Evolutionary conservation across 2,329 filamentous ascomycete genomes (phyloP).

Genomic region (Cordyceps fumosorosea): DNA sequence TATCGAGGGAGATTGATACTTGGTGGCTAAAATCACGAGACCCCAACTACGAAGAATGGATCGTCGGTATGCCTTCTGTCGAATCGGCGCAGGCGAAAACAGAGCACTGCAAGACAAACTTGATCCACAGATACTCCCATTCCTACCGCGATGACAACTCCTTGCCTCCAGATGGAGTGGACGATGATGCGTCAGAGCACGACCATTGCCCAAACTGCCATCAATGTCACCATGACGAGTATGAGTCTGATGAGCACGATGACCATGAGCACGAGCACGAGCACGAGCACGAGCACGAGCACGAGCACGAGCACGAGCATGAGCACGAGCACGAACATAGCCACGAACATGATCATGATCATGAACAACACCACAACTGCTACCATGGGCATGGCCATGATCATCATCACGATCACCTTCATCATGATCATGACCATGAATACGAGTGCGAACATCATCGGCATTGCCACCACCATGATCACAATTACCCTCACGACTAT

Average conservation of each 20-base stretch:
- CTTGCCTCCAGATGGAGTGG: slow-evolving; percentile 27
- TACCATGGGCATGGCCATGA: slow-evolving; percentile 19
- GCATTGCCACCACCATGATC: slow-evolving; percentile 26
- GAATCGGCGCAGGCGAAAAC: slow-evolving; percentile 52
- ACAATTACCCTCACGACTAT: slow-evolving; percentile 38
- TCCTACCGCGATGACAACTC: slow-evolving; percentile 38
- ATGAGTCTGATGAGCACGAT: slow-evolving; percentile 44
- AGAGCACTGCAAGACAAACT: slow-evolving; percentile 52
- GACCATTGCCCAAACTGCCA: slow-evolving; percentile 23
- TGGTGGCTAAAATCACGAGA: slow-evolving; percentile 59
- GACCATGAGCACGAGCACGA: slow-evolving; percentile 32
- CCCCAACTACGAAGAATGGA: slow-evolving; percentile 53
- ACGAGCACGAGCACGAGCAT: slow-evolving; percentile 13
- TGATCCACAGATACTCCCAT: slow-evolving; percentile 49
- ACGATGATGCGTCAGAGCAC: slow-evolving; percentile 33
- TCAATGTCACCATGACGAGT: slow-evolving; percentile 27
- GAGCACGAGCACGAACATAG: slow-evolving; percentile 18
- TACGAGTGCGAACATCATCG: slow-evolving; percentile 29
- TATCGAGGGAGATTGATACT: slow-evolving; percentile 57
- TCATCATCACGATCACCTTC: slow-evolving; percentile 30
- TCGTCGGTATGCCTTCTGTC: slow-evolving; percentile 52
- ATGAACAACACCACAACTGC: slow-evolving; percentile 28
- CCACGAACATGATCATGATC: slow-evolving; percentile 19
- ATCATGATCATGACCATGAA: slow-evolving; percentile 35
- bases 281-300: slow-evolving; percentile 16